Conservation (phyloP, 73 alveolate species). For the Symbiodinium pilosum region DNA sequence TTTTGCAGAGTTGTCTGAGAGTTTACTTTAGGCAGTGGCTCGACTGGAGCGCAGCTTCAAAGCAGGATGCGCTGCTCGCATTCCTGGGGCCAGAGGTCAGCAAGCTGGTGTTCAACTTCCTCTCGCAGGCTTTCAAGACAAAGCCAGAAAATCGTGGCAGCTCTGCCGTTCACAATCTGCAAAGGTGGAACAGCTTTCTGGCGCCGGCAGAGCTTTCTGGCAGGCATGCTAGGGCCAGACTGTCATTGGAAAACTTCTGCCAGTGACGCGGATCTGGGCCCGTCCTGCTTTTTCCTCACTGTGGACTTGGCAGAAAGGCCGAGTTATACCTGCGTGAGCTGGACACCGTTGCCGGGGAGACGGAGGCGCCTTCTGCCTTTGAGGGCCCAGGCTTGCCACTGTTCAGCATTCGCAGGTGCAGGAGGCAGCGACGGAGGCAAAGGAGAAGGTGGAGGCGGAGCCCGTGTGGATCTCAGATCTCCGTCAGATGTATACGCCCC, state of each 20-base stretch:
- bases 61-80: constrained; percentile 65
- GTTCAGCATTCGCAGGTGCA: background rate
- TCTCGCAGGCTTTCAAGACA: constrained; percentile 4
- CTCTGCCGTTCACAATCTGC: no score
- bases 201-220: constrained; percentile 87
- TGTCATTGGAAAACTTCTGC: no score
- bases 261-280: no score
- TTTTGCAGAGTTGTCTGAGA: no score
- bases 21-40: no score
- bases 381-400: background rate
- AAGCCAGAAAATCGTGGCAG: background rate
- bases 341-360: constrained; percentile 65
- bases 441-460: constrained; percentile 69
- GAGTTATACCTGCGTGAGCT: constrained; percentile 68
- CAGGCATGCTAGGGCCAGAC: constrained; percentile 68
- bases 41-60: no score
- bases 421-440: constrained; percentile 82
- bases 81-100: constrained; percentile 29
- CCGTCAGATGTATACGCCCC: no score
- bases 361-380: constrained; percentile 10
- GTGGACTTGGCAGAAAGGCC: no score
- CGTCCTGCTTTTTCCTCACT: no score
- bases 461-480: constrained; percentile 11
- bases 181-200: constrained; percentile 62
- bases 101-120: constrained; percentile 64